These are phyloP conservation scores for Symbiotaphrina buchneri DNA, from an alignment of 495 filamentous ascomycete species.

Conservation along the genomic window DNA sequence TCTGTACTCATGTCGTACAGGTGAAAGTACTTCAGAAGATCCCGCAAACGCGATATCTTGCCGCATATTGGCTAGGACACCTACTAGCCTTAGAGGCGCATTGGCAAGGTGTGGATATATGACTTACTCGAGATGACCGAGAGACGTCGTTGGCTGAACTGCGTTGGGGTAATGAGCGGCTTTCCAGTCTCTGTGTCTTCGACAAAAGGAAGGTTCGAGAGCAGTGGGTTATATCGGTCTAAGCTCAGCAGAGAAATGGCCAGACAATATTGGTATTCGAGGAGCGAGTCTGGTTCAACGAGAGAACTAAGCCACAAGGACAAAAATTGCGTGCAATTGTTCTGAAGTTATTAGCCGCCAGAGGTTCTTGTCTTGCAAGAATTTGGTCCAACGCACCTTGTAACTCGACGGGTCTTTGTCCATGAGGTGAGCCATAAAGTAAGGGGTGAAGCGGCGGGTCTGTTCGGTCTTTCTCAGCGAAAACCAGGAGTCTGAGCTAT, in stretches of 20 bases:
- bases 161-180: slow-evolving; percentile 27
- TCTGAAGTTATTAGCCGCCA: slow-evolving; percentile 5
- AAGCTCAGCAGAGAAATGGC: slow-evolving; percentile 31
- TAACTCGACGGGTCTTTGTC: slow-evolving; percentile 16
- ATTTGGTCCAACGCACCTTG: slow-evolving; percentile 1
- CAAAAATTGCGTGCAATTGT: slow-evolving; percentile 26
- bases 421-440: slow-evolving; percentile 35
- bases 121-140: slow-evolving; percentile 28
- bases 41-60: slow-evolving; percentile 14
- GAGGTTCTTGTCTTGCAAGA: background rate
- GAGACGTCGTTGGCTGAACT: slow-evolving; percentile 32
- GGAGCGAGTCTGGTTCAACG: slow-evolving; percentile 37
- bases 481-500: slow-evolving; percentile 34
- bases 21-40: slow-evolving; percentile 3
- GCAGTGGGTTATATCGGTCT: slow-evolving; percentile 20
- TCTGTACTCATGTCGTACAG: slow-evolving; percentile 26
- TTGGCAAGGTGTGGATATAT: background rate
- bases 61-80: slow-evolving; percentile 41
- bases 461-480: slow-evolving; percentile 38
- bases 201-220: slow-evolving; percentile 41
- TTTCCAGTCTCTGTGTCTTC: slow-evolving; percentile 13
- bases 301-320: slow-evolving; percentile 36
- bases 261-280: slow-evolving; percentile 45
- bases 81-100: slow-evolving; percentile 4
- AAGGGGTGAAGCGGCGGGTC: slow-evolving; percentile 35